Conservation (phyloP, 306 rosid genomes). For the Hylodesmum podocarpum region DNA sequence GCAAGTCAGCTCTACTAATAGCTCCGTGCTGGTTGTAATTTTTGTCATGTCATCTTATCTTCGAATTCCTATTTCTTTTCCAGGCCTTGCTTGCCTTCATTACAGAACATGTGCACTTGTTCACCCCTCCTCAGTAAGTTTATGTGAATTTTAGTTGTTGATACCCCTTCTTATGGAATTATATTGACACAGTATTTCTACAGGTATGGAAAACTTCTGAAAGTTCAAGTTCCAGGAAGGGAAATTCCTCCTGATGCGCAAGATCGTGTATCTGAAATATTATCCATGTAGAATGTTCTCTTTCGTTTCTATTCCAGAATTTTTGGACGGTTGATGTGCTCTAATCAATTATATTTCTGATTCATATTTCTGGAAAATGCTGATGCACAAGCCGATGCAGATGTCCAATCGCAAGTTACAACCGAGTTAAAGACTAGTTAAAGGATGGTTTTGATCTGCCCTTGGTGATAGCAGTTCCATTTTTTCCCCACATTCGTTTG, state of each 20-base stretch:
- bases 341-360: slow-evolving; percentile 20
- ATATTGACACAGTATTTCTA: slow-evolving; percentile 28
- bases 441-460: slow-evolving; percentile 20
- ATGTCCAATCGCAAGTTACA: slow-evolving; percentile 26
- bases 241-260: slow-evolving; percentile 85
- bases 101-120: slow-evolving; percentile 81
- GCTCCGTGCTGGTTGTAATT: background rate
- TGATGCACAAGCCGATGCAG: slow-evolving; percentile 36
- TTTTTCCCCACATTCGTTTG: slow-evolving; percentile 29
- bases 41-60: slow-evolving; percentile 25
- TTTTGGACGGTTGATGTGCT: slow-evolving; percentile 20
- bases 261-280: slow-evolving; percentile 64
- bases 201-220: slow-evolving; percentile 86
- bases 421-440: slow-evolving; percentile 2
- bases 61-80: slow-evolving; percentile 28
- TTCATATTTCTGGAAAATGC: slow-evolving; percentile 25
- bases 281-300: slow-evolving; percentile 51
- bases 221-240: slow-evolving; percentile 91
- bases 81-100: slow-evolving; percentile 98
- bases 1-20: slow-evolving; percentile 47
- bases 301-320: slow-evolving; percentile 19
- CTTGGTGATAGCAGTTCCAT: slow-evolving; percentile 18
- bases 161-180: background rate
- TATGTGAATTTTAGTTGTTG: slow-evolving; percentile 24
- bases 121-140: slow-evolving; percentile 77